Evolutionary conservation across 2,329 filamentous ascomycete species (phyloP), one percentile per base, ranked within the genome.

Genomic region (Cladorrhinum sp.): DNA sequence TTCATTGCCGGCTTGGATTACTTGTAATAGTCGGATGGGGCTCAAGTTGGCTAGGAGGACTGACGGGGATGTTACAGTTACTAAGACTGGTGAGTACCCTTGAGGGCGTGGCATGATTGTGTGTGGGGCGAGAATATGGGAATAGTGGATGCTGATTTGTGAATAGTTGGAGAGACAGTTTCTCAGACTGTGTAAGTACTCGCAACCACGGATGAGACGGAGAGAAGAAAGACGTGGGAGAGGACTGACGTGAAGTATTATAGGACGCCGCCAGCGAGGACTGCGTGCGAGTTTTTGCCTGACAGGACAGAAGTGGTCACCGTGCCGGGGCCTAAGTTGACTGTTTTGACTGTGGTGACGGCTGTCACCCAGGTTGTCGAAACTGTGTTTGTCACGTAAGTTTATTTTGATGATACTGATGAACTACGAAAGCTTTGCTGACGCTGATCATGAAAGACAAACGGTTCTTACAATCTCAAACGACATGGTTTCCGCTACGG

Each of bases 371-470:
- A 59, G 23, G 29, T 54, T 3, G 54, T 38, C 7, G 52, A 54
- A 25, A 64, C 62, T 1, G 56, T 61, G 1, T 64, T 45, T 36
- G 53, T 64, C 1, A 64, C 55, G 62, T 64, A 32, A 32, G 29
- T 32, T 13, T 32, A 32, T n/a, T 32, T 32, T 32, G 29, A 13
- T 13, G 29, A 13, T 32, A 13, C 29, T 32, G 29, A 13, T 32
- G 6, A 7, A 13, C 7, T 32, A 13, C 7, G 13, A 13, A 32
- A 13, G 13, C 7, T 32, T 6, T 32, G 29, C 29, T 32, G 13
- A 32, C 29, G 13, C 13, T 6, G 13, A 13, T n/a, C n/a, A 13
- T 32, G 29, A 13, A 7, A 32, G 29, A 32, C 6, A 32, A 32
- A 32, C 29, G 6, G 13, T 32, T 32, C 13, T 32, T 6, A 32